Conservation (phyloP, 192 early-diverging fungal genomes). For the Backusella psychrophila region DNA sequence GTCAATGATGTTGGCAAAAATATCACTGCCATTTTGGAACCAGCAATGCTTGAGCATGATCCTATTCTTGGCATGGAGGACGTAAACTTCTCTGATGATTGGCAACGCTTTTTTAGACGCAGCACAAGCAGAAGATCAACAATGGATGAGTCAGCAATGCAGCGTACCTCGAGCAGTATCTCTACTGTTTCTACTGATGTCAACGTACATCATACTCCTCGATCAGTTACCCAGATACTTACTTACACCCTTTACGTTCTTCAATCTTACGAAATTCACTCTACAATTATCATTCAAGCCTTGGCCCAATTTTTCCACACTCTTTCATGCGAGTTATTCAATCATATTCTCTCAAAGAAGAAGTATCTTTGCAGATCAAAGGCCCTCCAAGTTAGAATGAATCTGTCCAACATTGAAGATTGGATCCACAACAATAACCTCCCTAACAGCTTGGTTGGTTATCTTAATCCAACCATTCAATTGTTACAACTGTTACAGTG, state of each 20-base stretch:
- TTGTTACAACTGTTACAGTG: constrained; percentile 82
- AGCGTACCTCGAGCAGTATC: constrained; percentile 52
- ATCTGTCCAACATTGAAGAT: constrained; percentile 75
- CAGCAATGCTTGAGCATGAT: constrained; percentile 70
- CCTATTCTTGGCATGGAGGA: constrained; percentile 67
- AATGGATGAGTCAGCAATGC: constrained; percentile 1
- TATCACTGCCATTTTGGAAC: constrained; percentile 61
- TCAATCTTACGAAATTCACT: constrained; percentile 73
- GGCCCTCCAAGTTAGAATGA: constrained; percentile 84
- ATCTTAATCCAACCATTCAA: constrained; percentile 73
- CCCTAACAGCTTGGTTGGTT: constrained; percentile 35
- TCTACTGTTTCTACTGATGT: background rate
- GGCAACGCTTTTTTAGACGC: constrained; percentile 51
- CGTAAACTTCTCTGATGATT: constrained; percentile 56
- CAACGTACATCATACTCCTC: constrained; percentile 46
- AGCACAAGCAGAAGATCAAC: constrained; percentile 30
- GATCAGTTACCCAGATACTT: constrained; percentile 73
- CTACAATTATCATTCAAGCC: constrained; percentile 67
- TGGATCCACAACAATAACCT: constrained; percentile 73
- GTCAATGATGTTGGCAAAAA: constrained; percentile 61
- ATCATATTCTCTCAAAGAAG: constrained; percentile 77
- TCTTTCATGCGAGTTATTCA: constrained; percentile 79
- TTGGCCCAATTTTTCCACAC: constrained; percentile 78
- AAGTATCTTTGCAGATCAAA: constrained; percentile 73
- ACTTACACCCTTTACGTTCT: constrained; percentile 66